Conservation (phyloP, 1,139 yeast genomes). For the Lizanozyma gosingica region DNA sequence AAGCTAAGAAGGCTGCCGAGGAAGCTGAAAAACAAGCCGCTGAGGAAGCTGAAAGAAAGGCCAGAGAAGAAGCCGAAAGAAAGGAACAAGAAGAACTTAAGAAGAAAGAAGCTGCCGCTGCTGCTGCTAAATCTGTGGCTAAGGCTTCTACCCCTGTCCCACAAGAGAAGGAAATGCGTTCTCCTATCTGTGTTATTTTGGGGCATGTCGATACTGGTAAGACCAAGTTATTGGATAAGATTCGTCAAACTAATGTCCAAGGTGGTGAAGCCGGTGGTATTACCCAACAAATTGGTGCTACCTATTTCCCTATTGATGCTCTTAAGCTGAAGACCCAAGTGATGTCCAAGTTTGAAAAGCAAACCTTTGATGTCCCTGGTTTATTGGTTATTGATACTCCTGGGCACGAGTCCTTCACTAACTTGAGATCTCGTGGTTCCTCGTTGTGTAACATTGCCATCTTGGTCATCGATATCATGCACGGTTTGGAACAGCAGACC, state of each 20-base stretch:
- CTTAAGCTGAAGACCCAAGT: conserved; percentile 85
- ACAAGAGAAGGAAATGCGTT: conserved; percentile 58
- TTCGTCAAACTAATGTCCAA: conserved; percentile 97
- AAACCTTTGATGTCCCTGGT: conserved; percentile 92
- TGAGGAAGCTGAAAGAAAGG: conserved; percentile 11
- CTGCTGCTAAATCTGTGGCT: conserved; percentile 11
- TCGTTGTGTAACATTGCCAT: conserved; percentile 98
- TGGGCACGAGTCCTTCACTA: conserved; percentile 98
- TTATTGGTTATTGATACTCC: conserved; percentile 94
- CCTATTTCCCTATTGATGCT: conserved; percentile 95
- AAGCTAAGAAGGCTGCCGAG: conserved; percentile 11
- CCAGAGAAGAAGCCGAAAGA: conserved; percentile 12
- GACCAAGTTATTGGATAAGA: conserved; percentile 89
- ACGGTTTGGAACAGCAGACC: conserved; percentile 97
- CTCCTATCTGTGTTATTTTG: conserved; percentile 97
- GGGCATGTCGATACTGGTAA: conserved; percentile 99
- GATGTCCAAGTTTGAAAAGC: conserved; percentile 81
- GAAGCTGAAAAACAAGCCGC: conserved; percentile 2
- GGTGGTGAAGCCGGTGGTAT: conserved; percentile 99
- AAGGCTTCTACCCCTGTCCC: conserved; percentile 10
- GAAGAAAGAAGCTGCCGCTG: conserved; percentile 15
- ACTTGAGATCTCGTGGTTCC: conserved; percentile 97
- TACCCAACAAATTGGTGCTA: conserved; percentile 99
- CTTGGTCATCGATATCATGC: conserved; percentile 96
- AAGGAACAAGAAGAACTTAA: conserved; percentile 15